Percentiles rank a stretch among this genome's conserved stretches.
Conservation (phyloP, 495 filamentous ascomycete genomes). For the Oleoguttula mirabilis region DNA sequence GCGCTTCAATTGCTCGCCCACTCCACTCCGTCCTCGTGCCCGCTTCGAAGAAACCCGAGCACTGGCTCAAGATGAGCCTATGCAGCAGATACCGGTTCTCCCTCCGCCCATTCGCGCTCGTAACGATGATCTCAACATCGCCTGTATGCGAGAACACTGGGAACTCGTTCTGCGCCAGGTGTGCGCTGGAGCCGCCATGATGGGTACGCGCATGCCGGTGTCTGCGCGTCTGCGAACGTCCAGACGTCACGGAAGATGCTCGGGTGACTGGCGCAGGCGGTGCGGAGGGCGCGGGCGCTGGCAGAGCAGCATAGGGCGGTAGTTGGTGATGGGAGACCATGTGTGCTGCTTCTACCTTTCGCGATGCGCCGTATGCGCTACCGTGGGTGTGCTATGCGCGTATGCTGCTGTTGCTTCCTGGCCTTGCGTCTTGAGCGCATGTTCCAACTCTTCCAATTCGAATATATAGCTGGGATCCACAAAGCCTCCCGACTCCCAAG, state of each 20-base stretch:
- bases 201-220: constrained; percentile 71
- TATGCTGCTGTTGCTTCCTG: not conserved
- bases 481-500: not conserved
- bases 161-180: constrained; percentile 75
- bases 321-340: constrained; percentile 18
- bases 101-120: constrained; percentile 44
- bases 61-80: constrained; percentile 69
- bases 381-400: not conserved
- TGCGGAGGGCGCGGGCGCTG: constrained; percentile 8
- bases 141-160: constrained; percentile 80
- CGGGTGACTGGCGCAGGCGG: constrained; percentile 10
- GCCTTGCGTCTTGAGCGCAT: constrained; percentile 5
- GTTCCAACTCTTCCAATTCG: constrained; percentile 1
- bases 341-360: not conserved
- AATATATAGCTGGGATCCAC: not conserved
- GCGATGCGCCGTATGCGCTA: not conserved
- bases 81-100: constrained; percentile 79
- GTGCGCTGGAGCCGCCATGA: constrained; percentile 53
- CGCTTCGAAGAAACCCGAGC: constrained; percentile 86
- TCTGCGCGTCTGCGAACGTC: constrained; percentile 34
- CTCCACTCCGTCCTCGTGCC: constrained; percentile 76
- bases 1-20: constrained; percentile 16
- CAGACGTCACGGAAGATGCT: constrained; percentile 18
- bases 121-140: constrained; percentile 79
- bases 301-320: constrained; percentile 8